Conservation (phyloP, 257 asterid species). For the Jacaranda mimosifolia region DNA sequence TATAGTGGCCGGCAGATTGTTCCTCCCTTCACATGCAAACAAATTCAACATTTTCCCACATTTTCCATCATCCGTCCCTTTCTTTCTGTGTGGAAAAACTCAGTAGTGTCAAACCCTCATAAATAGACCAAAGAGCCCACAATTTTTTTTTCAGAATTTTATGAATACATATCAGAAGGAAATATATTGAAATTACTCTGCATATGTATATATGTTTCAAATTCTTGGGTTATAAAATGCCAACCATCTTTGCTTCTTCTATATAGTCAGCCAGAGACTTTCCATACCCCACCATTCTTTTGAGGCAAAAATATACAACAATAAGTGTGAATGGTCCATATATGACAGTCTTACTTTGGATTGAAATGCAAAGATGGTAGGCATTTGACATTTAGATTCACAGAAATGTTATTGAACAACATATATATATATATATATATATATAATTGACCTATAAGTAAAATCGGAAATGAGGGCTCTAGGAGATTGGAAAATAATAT, state of each 20-base stretch:
- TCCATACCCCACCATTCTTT: conserved; percentile 36
- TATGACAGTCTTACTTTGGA: conserved; percentile 32
- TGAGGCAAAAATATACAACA: conserved; percentile 23
- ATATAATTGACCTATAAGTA: conserved; percentile 34
- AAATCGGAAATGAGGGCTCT: background rate
- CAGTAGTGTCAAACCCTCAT: conserved; percentile 24
- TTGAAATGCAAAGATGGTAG: conserved; percentile 48
- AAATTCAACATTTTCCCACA: conserved; percentile 49
- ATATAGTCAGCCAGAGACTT: conserved; percentile 27
- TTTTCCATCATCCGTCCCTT: conserved; percentile 41
- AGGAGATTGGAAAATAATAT: background rate
- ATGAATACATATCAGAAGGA: background rate
- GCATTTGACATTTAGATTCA: conserved; percentile 36
- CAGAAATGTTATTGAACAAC: conserved; percentile 46
- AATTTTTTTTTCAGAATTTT: no score
- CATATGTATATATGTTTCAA: background rate
- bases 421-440: background rate
- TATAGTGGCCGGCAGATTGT: conserved; percentile 71
- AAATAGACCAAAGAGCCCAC: background rate
- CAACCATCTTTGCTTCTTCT: conserved; percentile 45
- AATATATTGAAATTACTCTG: background rate
- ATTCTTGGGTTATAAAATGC: conserved; percentile 49
- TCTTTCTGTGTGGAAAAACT: conserved; percentile 37
- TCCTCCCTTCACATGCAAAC: conserved; percentile 62
- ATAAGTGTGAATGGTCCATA: conserved; percentile 28